These are phyloP conservation scores for Camelina sativa DNA, from an alignment of 345 rosid genomes.

Conservation along the genomic window DNA sequence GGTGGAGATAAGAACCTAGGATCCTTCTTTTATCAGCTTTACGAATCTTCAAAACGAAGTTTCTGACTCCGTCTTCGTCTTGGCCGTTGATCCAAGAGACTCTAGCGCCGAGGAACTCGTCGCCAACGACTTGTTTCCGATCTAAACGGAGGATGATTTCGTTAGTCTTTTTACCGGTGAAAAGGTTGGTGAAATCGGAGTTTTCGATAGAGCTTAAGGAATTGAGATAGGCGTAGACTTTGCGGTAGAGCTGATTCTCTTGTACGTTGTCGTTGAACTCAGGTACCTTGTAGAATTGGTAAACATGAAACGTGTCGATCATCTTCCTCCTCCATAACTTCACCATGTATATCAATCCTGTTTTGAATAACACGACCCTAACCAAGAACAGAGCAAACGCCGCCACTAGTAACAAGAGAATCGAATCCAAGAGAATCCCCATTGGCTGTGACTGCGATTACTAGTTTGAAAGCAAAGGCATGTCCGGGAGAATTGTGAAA, in stretches of 20 bases:
- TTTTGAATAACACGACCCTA: conserved; percentile 57
- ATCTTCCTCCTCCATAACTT: conserved; percentile 59
- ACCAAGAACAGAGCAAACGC: conserved; percentile 35
- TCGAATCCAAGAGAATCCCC: conserved; percentile 45
- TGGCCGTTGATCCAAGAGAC: conserved; percentile 72
- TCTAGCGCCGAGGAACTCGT: conserved; percentile 75
- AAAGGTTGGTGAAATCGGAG: conserved; percentile 81
- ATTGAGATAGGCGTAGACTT: conserved; percentile 59
- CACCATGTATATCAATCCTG: conserved; percentile 57
- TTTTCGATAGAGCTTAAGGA: conserved; percentile 73
- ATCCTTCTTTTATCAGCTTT: conserved; percentile 80
- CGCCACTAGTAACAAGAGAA: conserved; percentile 34
- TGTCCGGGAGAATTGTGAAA: conserved; percentile 24
- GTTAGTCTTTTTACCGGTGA: conserved; percentile 64
- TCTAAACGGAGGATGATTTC: conserved; percentile 74
- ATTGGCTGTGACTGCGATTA: conserved; percentile 18
- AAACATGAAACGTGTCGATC: conserved; percentile 60
- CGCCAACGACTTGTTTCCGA: conserved; percentile 65
- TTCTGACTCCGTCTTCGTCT: conserved; percentile 31
- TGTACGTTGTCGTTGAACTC: conserved; percentile 67
- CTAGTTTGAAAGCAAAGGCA: conserved; percentile 6
- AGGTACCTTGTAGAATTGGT: conserved; percentile 74
- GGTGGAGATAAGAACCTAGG: conserved; percentile 84
- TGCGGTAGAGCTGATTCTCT: conserved; percentile 63
- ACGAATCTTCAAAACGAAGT: conserved; percentile 69